Evolutionary conservation across 179 eudicot genomes (phyloP).

Genomic region (Patellifolia procumbens): DNA sequence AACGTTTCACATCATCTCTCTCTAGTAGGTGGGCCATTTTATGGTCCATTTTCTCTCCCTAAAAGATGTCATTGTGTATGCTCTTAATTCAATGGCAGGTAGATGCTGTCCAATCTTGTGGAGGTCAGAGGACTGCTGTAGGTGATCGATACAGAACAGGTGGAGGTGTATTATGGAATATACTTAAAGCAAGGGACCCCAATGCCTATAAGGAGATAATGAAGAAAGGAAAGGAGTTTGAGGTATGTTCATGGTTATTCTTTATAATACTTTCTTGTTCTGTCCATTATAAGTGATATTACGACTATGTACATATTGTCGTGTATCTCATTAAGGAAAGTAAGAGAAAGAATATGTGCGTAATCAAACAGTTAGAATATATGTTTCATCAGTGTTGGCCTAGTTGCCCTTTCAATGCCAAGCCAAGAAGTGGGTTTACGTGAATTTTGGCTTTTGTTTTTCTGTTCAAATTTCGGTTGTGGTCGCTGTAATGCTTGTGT

Average conservation of each 20-base stretch:
- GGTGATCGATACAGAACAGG: slow-evolving; percentile 67
- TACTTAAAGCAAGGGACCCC: slow-evolving; percentile 74
- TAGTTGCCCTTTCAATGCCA: not conserved
- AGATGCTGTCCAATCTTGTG: slow-evolving; percentile 89
- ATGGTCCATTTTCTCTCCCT: not conserved
- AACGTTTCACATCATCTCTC: not conserved
- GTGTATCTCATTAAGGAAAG: not conserved
- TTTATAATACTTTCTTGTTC: not conserved
- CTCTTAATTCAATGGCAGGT: slow-evolving; percentile 78
- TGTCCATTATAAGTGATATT: not conserved
- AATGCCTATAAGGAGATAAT: slow-evolving; percentile 87
- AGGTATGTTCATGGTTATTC: slow-evolving; percentile 45
- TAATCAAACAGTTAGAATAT: not conserved
- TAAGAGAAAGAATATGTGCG: not conserved
- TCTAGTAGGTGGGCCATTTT: not conserved
- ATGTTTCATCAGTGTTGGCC: not conserved
- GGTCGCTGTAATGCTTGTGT: not conserved
- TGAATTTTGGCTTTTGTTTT: no score
- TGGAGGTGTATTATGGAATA: slow-evolving; percentile 87
- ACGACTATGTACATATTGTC: not conserved
- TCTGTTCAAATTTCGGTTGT: not conserved
- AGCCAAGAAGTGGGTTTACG: not conserved
- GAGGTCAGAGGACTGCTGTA: slow-evolving; percentile 86
- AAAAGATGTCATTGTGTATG: not conserved
- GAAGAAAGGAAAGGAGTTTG: slow-evolving; percentile 86